Conservation (phyloP, 176 grass and related monocot species). For the bread wheat (Triticum aestivum) region IWGSC_CS_RefSeq_v2.1 NC_057804.1:98066339-98066838, state of each 20-base stretch:
- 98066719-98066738: not conserved
- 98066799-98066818: not conserved
- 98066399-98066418: not conserved
- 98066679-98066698: not conserved
- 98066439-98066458: not conserved
- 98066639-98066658: not conserved
- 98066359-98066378: too few species aligned
- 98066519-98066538: not conserved
- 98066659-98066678: not conserved
- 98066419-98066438: not conserved
- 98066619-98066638: not conserved
- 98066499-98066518: not conserved
- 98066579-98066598: not conserved
- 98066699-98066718: not conserved
- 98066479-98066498: not conserved
- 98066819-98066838: not conserved
- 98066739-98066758: not conserved
- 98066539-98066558: not conserved
- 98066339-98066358: too few species aligned
- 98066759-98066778: not conserved
- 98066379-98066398: too few species aligned
- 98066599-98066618: not conserved
- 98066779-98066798: not conserved
- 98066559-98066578: too few species aligned
- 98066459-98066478: not conserved